Evolutionary conservation across 352 stramenopile genomes (phyloP).

Genomic region (Globisporangium abappressorium): DNA sequence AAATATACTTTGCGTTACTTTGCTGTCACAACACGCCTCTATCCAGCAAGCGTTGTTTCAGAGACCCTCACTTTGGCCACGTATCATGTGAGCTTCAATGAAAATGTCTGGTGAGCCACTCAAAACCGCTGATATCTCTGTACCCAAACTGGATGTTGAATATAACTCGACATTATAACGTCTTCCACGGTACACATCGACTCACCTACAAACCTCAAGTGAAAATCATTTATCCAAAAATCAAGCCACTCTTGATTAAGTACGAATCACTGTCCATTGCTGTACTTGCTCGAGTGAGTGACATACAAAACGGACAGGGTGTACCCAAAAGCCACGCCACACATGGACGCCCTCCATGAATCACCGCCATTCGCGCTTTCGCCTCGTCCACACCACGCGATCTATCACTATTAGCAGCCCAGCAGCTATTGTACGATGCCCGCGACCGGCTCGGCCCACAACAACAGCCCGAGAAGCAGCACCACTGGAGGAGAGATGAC

Average conservation of each 20-base stretch:
- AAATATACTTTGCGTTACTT: not conserved
- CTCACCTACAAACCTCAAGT: not conserved
- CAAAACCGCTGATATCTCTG: not conserved
- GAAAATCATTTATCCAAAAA: not conserved
- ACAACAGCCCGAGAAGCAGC: not conserved
- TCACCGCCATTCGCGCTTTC: not conserved
- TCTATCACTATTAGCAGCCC: not conserved
- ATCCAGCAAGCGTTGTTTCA: not conserved
- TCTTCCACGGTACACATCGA: not conserved
- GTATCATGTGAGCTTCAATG: not conserved
- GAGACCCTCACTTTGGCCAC: too few relatives aligned
- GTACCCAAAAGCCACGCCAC: not conserved
- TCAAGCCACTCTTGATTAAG: not conserved
- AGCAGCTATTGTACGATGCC: not conserved
- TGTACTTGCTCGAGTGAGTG: not conserved
- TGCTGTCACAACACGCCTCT: not conserved
- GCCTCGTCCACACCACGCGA: not conserved
- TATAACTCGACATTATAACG: not conserved
- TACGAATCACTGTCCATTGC: not conserved
- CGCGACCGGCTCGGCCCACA: not conserved
- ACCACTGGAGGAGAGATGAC: not conserved
- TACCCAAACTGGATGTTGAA: not conserved
- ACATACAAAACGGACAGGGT: not conserved
- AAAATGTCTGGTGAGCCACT: not conserved
- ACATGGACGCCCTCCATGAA: not conserved